Evolutionary conservation across 257 asterid species (phyloP).

Genomic region (Nicotiana tabacum): DNA sequence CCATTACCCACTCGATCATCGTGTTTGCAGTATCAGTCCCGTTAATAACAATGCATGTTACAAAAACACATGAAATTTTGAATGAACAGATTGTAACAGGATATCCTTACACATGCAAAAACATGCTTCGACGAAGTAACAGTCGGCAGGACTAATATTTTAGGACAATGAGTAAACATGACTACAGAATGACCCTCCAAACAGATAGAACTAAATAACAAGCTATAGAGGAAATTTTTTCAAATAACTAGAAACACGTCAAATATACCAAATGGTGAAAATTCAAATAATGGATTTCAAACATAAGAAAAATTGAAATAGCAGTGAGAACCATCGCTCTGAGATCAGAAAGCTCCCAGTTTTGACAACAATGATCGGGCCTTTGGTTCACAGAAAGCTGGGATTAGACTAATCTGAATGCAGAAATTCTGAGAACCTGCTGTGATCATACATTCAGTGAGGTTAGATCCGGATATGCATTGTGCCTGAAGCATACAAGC

Average conservation of each 20-base stretch:
- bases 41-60: conserved; percentile 21
- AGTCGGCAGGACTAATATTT: neutral
- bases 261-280: neutral
- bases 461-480: neutral
- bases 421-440: neutral
- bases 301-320: neutral
- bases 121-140: neutral
- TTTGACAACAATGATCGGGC: neutral
- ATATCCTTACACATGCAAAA: neutral
- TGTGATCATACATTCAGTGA: neutral
- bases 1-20: neutral
- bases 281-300: neutral
- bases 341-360: neutral
- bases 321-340: neutral
- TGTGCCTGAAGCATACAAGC: neutral
- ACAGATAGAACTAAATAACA: neutral
- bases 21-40: conserved; percentile 24
- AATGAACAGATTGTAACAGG: neutral
- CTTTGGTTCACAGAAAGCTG: neutral
- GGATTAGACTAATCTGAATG: neutral
- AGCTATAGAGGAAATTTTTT: neutral
- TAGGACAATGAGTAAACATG: neutral
- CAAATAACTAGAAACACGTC: neutral
- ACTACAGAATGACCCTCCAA: neutral
- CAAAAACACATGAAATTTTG: neutral